A percentile compares a stretch with the other conserved stretches of the same genome.
phyloP scores from a whole-genome alignment of 129 eudicot species.

The Chrysanthemum seticuspe region DNA sequence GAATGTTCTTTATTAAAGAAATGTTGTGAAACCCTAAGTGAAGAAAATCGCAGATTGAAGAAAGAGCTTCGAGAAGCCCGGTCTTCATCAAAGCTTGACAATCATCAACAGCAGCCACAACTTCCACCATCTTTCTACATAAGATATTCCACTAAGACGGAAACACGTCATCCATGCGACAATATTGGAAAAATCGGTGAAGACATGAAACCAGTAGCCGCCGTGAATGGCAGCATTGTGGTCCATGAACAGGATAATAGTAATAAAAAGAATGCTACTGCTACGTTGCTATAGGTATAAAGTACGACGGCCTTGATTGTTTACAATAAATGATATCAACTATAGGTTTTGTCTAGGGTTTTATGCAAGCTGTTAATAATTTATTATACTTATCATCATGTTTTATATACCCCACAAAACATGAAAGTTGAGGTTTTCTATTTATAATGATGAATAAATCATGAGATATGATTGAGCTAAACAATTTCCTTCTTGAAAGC shows the following conservation, averaged over 20 bases:
- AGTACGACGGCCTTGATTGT: slow-evolving; percentile 23
- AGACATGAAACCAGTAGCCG: slow-evolving; percentile 9
- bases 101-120: slow-evolving; percentile 21
- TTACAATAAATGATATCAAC: slow-evolving; percentile 10
- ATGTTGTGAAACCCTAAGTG: slow-evolving; percentile 52
- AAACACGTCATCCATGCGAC: slow-evolving; percentile 33
- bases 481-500: neutral
- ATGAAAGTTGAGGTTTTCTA: neutral
- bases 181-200: slow-evolving; percentile 23
- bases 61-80: slow-evolving; percentile 56
- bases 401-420: neutral
- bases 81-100: slow-evolving; percentile 37
- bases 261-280: slow-evolving; percentile 19
- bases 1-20: slow-evolving; percentile 58
- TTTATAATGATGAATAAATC: slow-evolving; percentile 11
- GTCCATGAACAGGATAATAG: slow-evolving; percentile 2
- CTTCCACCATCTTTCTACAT: slow-evolving; percentile 24
- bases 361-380: slow-evolving; percentile 28
- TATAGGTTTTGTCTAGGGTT: slow-evolving; percentile 29
- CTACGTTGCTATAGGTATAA: slow-evolving; percentile 16
- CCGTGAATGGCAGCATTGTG: slow-evolving; percentile 15
- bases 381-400: slow-evolving; percentile 23
- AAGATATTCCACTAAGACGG: slow-evolving; percentile 23
- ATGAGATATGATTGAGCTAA: neutral
- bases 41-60: slow-evolving; percentile 59